Evolutionary conservation across 1,284 basidiomycete genomes (phyloP).

Genomic region (Ustilago lituana): DNA sequence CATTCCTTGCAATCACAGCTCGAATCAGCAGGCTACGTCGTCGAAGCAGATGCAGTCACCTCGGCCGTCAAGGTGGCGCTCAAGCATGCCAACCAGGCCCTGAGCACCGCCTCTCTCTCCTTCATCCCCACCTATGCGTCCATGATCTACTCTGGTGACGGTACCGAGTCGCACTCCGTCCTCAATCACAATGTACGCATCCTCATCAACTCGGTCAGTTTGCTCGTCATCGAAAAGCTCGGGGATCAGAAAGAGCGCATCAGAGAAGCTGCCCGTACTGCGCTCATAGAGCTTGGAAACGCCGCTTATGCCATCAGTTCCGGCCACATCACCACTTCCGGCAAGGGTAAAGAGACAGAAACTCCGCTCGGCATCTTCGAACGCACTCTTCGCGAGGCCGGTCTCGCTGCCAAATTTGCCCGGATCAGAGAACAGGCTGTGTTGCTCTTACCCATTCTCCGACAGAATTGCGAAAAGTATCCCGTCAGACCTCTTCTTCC

Average conservation of each 20-base stretch:
- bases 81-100: conserved; percentile 80
- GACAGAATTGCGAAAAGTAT: conserved; percentile 69
- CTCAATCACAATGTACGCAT: conserved; percentile 45
- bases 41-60: conserved; percentile 52
- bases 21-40: conserved; percentile 35
- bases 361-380: conserved; percentile 80
- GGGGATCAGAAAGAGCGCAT: conserved; percentile 80
- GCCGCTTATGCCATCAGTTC: conserved; percentile 74
- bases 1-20: conserved; percentile 37
- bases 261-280: conserved; percentile 79
- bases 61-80: conserved; percentile 76
- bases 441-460: conserved; percentile 37
- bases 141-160: conserved; percentile 41
- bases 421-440: conserved; percentile 72
- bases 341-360: conserved; percentile 79
- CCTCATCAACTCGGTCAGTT: conserved; percentile 74
- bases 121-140: conserved; percentile 58
- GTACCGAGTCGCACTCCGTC: conserved; percentile 22
- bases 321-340: conserved; percentile 67
- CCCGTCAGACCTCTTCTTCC: conserved; percentile 85
- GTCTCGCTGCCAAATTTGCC: conserved; percentile 75
- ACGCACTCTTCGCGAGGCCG: conserved; percentile 77
- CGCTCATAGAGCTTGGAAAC: conserved; percentile 77
- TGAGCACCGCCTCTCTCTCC: conserved; percentile 68
- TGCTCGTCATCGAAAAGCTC: conserved; percentile 80